Base-by-base conservation (phyloP, 768 basidiomycete genomes). In the Neoboletus brunneissimus region DNA sequence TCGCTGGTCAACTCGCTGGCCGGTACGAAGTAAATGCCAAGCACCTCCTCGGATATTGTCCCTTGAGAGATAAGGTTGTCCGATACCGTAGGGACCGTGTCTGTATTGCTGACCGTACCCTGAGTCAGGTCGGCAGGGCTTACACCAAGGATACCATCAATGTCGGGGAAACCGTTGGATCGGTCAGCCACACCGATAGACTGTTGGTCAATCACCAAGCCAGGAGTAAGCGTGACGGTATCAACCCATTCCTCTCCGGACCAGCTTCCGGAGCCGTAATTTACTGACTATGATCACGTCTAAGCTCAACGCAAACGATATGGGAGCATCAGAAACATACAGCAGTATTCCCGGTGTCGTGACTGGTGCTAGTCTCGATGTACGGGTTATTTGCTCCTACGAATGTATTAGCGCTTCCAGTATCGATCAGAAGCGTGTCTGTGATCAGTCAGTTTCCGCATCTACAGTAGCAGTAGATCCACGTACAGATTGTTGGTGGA, bases 91-190 rank as follows among this genome's bases (percentile, higher is more conserved):
- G 73, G 69, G 18, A 72, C 60, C 3, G 15, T 20, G 3, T 27
- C 4, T 23, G 50, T 49, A 23, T 61, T 52, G 20, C 20, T 44
- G 16, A 69, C 50, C 5, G 61, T 65, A 43, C 62, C 71, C 0
- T 44, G 5, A 1, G 75, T 77, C 31, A 78, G 59, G 53, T 64
- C 70, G 13, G 49, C 48, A 18, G 77, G 77, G 9, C 76, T 67
- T 10, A 62, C 40, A 67, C 77, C 61, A 22, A 79, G 67, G 52
- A 77, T 72, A 20, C 78, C 78, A 49, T 78, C 75, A 23, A 75
- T 57, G 2, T 56, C 64, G 12, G 42, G 13, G 43, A 75, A 67
- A 18, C 73, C 75, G 0, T 18, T 8, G 15, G 67, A 46, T 0
- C 37, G 25, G 0, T 43, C 43, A 0, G 78, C 77, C 38, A 71